Conservation (phyloP, 169 alveolate genomes). For the Plasmodium vinckei region DNA sequence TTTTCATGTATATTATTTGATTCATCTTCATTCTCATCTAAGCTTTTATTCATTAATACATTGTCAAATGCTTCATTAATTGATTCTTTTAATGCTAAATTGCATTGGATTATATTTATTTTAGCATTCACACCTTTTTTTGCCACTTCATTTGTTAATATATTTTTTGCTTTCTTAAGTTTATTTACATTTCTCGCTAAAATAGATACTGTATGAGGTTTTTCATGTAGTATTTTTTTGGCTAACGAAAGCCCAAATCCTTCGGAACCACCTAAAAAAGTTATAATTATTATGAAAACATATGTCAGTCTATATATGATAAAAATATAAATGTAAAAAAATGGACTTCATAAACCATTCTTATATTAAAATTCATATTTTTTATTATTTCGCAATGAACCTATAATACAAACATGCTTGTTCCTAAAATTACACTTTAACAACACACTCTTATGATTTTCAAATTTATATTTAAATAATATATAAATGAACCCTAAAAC, state of each 20-base stretch:
- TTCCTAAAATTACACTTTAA: conserved; percentile 16
- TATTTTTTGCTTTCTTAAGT: conserved; percentile 27
- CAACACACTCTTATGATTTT: background rate
- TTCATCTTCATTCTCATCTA: conserved; percentile 22
- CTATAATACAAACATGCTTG: conserved; percentile 62
- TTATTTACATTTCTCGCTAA: conserved; percentile 47
- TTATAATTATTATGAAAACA: background rate
- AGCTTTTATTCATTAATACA: conserved; percentile 23
- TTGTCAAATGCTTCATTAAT: conserved; percentile 57
- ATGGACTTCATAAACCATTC: background rate
- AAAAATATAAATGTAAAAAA: background rate
- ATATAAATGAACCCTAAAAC: conserved; percentile 43
- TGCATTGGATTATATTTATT: conserved; percentile 50
- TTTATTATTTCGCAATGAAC: conserved; percentile 8
- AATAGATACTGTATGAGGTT: conserved; percentile 29
- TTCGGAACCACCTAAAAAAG: conserved; percentile 60
- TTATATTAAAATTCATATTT: background rate
- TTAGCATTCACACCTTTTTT: background rate
- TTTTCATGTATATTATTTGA: background rate
- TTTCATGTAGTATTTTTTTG: conserved; percentile 34
- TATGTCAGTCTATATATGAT: background rate
- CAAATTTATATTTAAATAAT: conserved; percentile 45
- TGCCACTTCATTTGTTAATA: conserved; percentile 18
- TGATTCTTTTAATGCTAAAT: conserved; percentile 34
- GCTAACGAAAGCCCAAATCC: conserved; percentile 61